A percentile compares a stretch with the other conserved stretches of the same genome.
phyloP scores from a whole-genome alignment of 805 yeast species.

The Candida nanaspora region DNA sequence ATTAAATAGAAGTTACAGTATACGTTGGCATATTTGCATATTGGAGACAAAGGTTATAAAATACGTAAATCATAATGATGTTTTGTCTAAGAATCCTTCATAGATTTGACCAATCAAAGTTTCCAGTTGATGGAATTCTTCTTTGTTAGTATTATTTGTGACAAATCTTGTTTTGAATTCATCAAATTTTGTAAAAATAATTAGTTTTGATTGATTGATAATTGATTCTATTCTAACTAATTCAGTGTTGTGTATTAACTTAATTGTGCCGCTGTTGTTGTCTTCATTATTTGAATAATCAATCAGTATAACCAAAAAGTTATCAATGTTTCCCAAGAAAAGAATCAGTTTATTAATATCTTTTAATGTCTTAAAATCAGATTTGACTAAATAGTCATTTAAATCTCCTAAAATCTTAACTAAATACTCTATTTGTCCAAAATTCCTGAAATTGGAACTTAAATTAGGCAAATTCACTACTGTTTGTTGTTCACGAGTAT shows the following conservation, averaged over 20 bases:
- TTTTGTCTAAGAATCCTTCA: conserved; percentile 28
- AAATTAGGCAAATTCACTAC: not conserved
- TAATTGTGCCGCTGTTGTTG: not conserved
- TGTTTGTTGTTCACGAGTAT: too few relatives aligned
- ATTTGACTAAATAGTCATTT: conserved; percentile 49
- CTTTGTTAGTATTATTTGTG: not conserved
- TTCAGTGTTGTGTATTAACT: conserved; percentile 23
- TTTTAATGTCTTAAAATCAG: conserved; percentile 11
- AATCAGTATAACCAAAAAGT: conserved; percentile 21
- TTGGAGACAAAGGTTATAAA: too few relatives aligned
- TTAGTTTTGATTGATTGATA: conserved; percentile 22
- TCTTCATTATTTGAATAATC: conserved; percentile 8
- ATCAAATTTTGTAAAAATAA: conserved; percentile 23
- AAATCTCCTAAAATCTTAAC: conserved; percentile 60
- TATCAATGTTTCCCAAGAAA: conserved; percentile 22
- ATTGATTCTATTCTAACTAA: conserved; percentile 26
- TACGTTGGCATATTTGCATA: too few relatives aligned
- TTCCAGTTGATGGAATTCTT: conserved; percentile 11
- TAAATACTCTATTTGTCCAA: conserved; percentile 59
- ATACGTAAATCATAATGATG: too few relatives aligned
- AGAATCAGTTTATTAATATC: conserved; percentile 16
- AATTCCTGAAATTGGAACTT: conserved; percentile 11
- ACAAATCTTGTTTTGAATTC: conserved; percentile 9
- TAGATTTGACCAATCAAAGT: conserved; percentile 26
- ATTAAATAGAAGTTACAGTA: too few relatives aligned